Evolutionary conservation across 768 basidiomycete genomes (phyloP).

Genomic region (Strobilomyces echinocephalus): DNA sequence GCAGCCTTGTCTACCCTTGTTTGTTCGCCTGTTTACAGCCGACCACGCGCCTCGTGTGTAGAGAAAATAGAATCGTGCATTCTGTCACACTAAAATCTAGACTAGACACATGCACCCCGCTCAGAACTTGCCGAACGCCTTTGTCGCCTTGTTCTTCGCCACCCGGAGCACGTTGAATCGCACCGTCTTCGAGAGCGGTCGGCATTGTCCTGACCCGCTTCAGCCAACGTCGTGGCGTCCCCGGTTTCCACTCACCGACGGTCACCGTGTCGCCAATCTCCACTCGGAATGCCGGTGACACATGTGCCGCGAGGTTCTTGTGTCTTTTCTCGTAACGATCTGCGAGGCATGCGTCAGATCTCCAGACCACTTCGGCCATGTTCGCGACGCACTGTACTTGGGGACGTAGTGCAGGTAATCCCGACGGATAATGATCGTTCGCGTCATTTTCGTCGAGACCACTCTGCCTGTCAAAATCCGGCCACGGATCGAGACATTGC

Average conservation of each 20-base stretch:
- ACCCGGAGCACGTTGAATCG: conserved; percentile 99
- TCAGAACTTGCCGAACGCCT: conserved; percentile 95
- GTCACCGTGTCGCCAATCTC: conserved; percentile 92
- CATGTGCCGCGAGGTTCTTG: conserved; percentile 96
- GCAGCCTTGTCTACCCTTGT: conserved; percentile 25
- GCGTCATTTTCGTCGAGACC: conserved; percentile 98
- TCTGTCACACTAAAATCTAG: conserved; percentile 11
- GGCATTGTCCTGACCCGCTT: conserved; percentile 76
- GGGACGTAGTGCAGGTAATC: conserved; percentile 96
- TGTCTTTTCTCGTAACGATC: conserved; percentile 99
- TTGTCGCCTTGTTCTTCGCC: conserved; percentile 86
- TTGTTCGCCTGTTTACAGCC: conserved; percentile 32
- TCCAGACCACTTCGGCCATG: neutral
- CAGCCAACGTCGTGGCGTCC: neutral
- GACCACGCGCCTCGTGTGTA: conserved; percentile 5
- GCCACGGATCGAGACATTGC: conserved; percentile 95
- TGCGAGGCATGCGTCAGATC: conserved; percentile 28
- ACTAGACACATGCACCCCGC: neutral
- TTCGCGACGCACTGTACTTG: conserved; percentile 83
- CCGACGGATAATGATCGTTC: conserved; percentile 93
- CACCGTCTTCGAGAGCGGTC: conserved; percentile 97
- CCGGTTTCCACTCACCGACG: conserved; percentile 62
- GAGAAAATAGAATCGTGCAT: conserved; percentile 14
- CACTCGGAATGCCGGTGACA: conserved; percentile 98
- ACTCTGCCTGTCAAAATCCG: conserved; percentile 98